Percentiles rank a stretch among this genome's conserved stretches.
Conservation (phyloP, 148 eudicot species). For the Vaccinium vitisidaea region DNA sequence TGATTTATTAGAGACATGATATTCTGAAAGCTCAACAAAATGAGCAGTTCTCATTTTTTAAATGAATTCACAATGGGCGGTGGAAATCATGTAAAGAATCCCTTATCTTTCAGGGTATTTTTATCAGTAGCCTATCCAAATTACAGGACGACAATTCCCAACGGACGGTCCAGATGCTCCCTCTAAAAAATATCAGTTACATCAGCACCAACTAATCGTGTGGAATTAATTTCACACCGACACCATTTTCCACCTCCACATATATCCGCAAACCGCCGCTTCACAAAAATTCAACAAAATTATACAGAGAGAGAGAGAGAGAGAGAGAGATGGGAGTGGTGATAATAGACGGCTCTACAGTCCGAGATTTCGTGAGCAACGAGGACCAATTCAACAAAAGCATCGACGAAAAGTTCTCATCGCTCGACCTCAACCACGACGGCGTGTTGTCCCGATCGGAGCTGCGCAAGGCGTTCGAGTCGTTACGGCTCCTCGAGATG, state of each 20-base stretch:
- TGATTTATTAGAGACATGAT: too few relatives aligned
- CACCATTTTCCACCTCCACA: not conserved
- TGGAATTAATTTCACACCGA: not conserved
- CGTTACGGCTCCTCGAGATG: constrained; percentile 16
- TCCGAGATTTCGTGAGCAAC: constrained; percentile 31
- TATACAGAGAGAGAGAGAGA: not conserved
- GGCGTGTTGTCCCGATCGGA: constrained; percentile 30
- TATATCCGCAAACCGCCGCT: not conserved
- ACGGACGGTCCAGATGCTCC: too few relatives aligned
- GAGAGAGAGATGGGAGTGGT: constrained; percentile 21
- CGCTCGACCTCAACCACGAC: constrained; percentile 44
- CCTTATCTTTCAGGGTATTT: too few relatives aligned
- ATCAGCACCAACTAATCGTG: too few relatives aligned
- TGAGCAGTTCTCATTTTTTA: too few relatives aligned
- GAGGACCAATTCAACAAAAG: constrained; percentile 30
- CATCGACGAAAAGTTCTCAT: constrained; percentile 28
- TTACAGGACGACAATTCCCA: too few relatives aligned
- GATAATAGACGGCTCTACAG: constrained; percentile 26
- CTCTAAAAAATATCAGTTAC: too few relatives aligned
- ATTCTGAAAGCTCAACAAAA: too few relatives aligned
- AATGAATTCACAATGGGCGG: too few relatives aligned
- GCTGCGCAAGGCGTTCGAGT: constrained; percentile 24
- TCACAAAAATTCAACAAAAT: not conserved
- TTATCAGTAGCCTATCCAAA: too few relatives aligned
- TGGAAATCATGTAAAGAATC: too few relatives aligned